Percentiles rank a stretch among this genome's conserved stretches.
These are phyloP conservation scores for Auricularia auricula-judae DNA, from an alignment of 768 basidiomycete genomes.

Conservation along the genomic window DNA sequence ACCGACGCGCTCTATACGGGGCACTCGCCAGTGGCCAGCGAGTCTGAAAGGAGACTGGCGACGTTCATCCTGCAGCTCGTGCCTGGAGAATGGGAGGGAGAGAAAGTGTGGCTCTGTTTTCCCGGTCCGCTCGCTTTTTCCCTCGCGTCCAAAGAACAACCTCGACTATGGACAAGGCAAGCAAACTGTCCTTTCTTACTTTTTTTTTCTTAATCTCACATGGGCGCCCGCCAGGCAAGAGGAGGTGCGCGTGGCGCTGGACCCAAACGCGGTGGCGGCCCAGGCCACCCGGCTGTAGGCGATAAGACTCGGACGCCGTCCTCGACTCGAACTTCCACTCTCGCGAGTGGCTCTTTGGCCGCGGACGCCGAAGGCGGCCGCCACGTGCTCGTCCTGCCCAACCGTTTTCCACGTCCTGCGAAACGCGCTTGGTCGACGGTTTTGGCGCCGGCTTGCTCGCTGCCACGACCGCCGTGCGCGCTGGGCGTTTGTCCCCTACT, in stretches of 20 bases:
- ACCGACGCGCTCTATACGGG: constrained; percentile 8
- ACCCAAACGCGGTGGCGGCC: constrained; percentile 34
- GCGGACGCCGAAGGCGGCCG: no score
- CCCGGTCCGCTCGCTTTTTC: not conserved
- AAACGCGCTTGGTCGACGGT: no score
- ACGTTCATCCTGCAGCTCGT: constrained; percentile 65
- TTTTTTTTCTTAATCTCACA: constrained; percentile 28
- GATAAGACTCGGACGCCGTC: no score
- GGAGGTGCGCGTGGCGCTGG: constrained; percentile 32
- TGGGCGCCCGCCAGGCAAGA: constrained; percentile 47
- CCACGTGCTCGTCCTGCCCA: no score
- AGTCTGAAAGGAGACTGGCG: constrained; percentile 80
- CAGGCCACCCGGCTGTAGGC: constrained; percentile 35
- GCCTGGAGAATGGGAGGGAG: constrained; percentile 9
- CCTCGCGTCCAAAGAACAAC: not conserved
- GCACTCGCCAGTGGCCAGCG: constrained; percentile 73
- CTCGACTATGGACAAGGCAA: not conserved
- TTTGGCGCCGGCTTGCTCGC: no score
- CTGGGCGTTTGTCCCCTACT: no score
- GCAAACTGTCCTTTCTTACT: constrained; percentile 14
- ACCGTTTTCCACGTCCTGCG: no score
- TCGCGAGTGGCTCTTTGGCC: no score
- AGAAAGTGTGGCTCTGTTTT: constrained; percentile 16
- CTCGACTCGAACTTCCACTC: no score
- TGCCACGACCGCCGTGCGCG: no score